A percentile compares a stretch with the other conserved stretches of the same genome.
phyloP scores from a whole-genome alignment of 2,329 filamentous ascomycete species.

The Didymella glomerata region DNA sequence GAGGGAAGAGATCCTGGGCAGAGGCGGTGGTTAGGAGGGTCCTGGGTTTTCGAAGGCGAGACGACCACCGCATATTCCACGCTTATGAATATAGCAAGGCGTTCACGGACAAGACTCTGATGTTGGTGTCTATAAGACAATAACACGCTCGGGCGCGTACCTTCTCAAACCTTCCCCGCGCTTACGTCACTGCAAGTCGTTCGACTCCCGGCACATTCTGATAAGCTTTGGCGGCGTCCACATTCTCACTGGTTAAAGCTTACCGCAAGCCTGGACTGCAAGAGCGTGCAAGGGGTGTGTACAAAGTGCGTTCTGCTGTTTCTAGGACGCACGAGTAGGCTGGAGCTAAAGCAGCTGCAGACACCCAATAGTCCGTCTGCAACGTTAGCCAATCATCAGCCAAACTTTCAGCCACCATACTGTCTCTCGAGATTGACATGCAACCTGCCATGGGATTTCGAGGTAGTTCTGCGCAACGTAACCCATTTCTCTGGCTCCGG shows the following conservation, averaged over 20 bases:
- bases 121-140: constrained; percentile 1
- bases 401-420: background rate
- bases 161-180: background rate
- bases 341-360: background rate
- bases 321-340: background rate
- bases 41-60: background rate
- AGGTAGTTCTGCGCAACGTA: background rate
- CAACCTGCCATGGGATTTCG: background rate
- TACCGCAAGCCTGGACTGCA: background rate
- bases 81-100: constrained; percentile 13
- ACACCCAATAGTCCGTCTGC: constrained; percentile 1
- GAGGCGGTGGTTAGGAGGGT: constrained; percentile 55
- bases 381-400: background rate
- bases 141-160: background rate
- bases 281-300: no score
- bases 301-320: background rate
- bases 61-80: background rate
- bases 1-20: constrained; percentile 81
- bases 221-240: background rate
- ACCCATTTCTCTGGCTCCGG: background rate
- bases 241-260: background rate
- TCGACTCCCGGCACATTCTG: no score
- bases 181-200: background rate
- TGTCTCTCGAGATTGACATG: background rate
- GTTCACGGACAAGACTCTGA: background rate